Evolutionary conservation across 192 early-diverging fungal species (phyloP), one percentile per base, ranked within the genome.

Genomic region (Gamsiella multidivaricata): DNA sequence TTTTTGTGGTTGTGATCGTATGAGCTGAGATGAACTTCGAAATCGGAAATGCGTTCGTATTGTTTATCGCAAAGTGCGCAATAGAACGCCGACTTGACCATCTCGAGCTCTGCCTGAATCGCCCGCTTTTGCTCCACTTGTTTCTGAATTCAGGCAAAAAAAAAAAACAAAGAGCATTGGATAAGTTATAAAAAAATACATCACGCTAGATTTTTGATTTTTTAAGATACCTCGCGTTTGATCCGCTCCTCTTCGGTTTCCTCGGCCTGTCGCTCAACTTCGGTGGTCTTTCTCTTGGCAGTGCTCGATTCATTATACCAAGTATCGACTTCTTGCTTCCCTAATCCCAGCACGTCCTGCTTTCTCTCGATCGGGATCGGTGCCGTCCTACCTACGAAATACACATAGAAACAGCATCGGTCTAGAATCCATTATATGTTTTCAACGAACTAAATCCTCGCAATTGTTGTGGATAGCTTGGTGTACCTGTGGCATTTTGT

Each of bases 1-100:
- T 92, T 90, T 34, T 85, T 80, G 76, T 94, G 93, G 65, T 93
- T 84, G 68, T 94, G 93, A 69, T 94, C 93, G 54, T 94, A 94
- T 31, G 84, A 87, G 37, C 87, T 88, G 25, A 94, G 61, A 65
- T 94, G 93, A 4, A 85, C 83, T 53, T 94, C 93, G 78, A 89
- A 94, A 47, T 93, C 93, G 31, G 88, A 80, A 17, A 91, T 88
- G 55, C 88, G 90, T 29, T 79, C 84, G 66, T 94, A 94, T 61
- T 94, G 93, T 65, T 94, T 94, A 62, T 92, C 88, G 74, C 92
- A 93, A 14, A 91, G 69, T 3, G 75, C 83, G 49, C 93, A 95
- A 85, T 92, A 93, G 63, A 95, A 95, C 1, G 90, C 90, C 2
- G 87, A 80, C 53, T 91, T 92, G 33, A 91, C 85, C 56, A 86